Base-by-base conservation (phyloP, 2,329 filamentous ascomycete species). In the Claviceps sp. region DNA sequence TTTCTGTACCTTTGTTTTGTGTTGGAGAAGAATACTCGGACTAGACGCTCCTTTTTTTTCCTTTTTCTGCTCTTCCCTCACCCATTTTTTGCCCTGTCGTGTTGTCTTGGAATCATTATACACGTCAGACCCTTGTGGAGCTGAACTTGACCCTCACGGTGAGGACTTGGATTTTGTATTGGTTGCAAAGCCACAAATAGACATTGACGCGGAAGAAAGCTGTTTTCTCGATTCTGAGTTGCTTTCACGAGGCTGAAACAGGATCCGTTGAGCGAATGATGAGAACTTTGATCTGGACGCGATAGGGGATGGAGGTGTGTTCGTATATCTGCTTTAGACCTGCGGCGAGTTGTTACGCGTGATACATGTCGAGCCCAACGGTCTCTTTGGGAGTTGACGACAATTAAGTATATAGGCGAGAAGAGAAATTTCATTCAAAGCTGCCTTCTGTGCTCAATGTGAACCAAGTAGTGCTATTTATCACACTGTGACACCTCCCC, bases 131-230 rank as follows among this genome's bases (percentile, higher is more conserved):
- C 41, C 24, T n/a, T 37, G 45, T 49, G 49, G 22, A 49, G 34
- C 51, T 9, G 30, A 34, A 11, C 30, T 34, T 34, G 30, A 34
- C 4, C 30, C 30, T 11, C 30, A 11, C 30, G 30, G 9, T 11
- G 30, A 22, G 18, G 52, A 54, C 40, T 51, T 51, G 49, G 49
- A 49, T 54, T 54, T 54, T 53, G 41, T 48, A 26, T 51, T 49
- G 46, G 52, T 49, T 54, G 52, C 18, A 46, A 49, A 54, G 52
- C 49, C 38, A 34, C 30, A 30, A 37, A 54, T 54, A 54, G 52
- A 51, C 34, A 46, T 16, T 37, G 52, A 45, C 7, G 37, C 40
- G 41, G 22, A 45, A 37, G 9, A n/a, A 4, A 18, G 52, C 37
- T 41, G n/a, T 13, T 18, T 46, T 13, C 13, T 37, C 20, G 40